Base-by-base conservation (phyloP, 2,329 filamentous ascomycete genomes). In the Fusarium agapanthi region DNA sequence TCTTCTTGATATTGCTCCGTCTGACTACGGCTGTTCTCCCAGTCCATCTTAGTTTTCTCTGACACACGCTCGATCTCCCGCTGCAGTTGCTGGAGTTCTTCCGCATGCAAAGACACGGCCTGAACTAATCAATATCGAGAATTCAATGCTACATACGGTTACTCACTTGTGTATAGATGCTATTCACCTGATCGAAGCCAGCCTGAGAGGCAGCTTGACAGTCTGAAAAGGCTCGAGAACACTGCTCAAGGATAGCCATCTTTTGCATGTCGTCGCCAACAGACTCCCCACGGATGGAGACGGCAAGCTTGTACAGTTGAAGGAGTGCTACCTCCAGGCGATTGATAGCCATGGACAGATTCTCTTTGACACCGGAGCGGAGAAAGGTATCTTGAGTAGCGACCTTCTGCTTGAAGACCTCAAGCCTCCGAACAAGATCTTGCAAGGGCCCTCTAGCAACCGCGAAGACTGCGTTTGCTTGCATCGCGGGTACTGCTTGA, bases 81-180 rank as follows among this genome's bases (percentile, higher is more conserved):
- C 5, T 50, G 22, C 1, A 50, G 11, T 10, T 50, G 47, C 15
- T 13, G 22, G 10, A 50, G 4, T 7, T 34, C 47, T 18, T 50
- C 47, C 7, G 30, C 22, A 2, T n/a, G n/a, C 15, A 32, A 24
- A 34, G 30, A 24, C 2, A 8, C n/a, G 12, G 28, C 22, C 47
- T 44, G 8, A 7, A 44, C 12, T 14, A 44, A 20, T 44, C 24
- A 44, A 5, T 20, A 26, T 44, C 12, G 5, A 14, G 24, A 44
- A 6, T 26, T 7, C 1, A 10, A 6, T 7, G 14, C 7, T 10
- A 7, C 7, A 0, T 2, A 10, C 16, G 4, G 7, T 50, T 50
- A 20, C 30, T 50, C 4, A 34, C 30, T 15, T 50, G 47, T 7
- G 30, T 10, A 13, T 50, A 34, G 7, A 20, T 50, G n/a, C 15